Percentiles rank a stretch among this genome's conserved stretches.
Conservation (phyloP, 1,284 basidiomycete species). For the Ustilago crameri region DNA sequence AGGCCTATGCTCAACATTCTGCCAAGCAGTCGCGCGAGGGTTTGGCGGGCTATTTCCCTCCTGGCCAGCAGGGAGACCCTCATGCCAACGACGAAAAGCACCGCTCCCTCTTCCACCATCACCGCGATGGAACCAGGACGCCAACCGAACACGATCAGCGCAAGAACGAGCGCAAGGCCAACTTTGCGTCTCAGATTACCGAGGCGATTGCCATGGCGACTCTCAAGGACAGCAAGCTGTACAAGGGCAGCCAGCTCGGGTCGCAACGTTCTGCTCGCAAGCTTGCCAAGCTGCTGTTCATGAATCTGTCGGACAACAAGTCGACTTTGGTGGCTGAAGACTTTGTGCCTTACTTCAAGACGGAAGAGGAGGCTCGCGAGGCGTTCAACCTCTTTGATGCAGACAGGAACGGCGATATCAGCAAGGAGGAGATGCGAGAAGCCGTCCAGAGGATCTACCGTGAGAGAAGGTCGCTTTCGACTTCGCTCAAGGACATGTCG, state of each 20-base stretch:
- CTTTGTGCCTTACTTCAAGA: slow-evolving; percentile 77
- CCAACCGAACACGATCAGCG: slow-evolving; percentile 33
- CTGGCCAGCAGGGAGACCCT: slow-evolving; percentile 26
- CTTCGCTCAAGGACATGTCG: slow-evolving; percentile 72
- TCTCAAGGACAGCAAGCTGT: slow-evolving; percentile 64
- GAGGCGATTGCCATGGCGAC: slow-evolving; percentile 64
- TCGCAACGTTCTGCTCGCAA: slow-evolving; percentile 77
- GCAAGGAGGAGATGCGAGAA: slow-evolving; percentile 83
- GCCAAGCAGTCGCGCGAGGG: slow-evolving; percentile 53
- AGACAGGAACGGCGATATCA: slow-evolving; percentile 84
- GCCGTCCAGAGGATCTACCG: slow-evolving; percentile 83
- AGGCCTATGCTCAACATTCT: slow-evolving; percentile 27
- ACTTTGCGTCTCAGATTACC: slow-evolving; percentile 57
- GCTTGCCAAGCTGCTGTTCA: slow-evolving; percentile 80
- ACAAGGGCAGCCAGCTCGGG: slow-evolving; percentile 52
- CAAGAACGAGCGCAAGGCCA: slow-evolving; percentile 42
- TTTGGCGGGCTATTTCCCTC: slow-evolving; percentile 53
- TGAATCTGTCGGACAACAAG: slow-evolving; percentile 69
- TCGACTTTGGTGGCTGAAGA: slow-evolving; percentile 72
- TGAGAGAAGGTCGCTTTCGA: slow-evolving; percentile 79
- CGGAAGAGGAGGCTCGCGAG: slow-evolving; percentile 77
- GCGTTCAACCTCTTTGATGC: slow-evolving; percentile 84
- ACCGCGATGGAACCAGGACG: slow-evolving; percentile 12
- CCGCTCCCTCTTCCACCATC: slow-evolving; percentile 28
- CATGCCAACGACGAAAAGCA: slow-evolving; percentile 12